phyloP scores from a whole-genome alignment of 2,329 filamentous ascomycete species.

The Magnaporthiopsis poae region DNA sequence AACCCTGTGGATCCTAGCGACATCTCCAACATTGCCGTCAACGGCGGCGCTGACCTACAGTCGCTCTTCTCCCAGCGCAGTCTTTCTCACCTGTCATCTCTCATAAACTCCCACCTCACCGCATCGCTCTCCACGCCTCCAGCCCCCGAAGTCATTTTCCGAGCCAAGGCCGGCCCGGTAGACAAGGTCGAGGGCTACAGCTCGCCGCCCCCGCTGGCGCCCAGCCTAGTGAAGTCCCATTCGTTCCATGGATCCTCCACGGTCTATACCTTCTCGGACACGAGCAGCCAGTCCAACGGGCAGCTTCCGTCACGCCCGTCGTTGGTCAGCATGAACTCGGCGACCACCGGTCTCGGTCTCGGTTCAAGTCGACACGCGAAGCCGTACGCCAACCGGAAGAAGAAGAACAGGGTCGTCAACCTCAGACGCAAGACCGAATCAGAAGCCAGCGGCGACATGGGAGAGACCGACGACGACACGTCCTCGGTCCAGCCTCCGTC shows the following conservation, averaged over 20 bases:
- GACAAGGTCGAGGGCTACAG: conserved; percentile 48
- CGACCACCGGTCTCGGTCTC: conserved; percentile 52
- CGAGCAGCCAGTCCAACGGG: conserved; percentile 52
- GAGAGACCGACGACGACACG: conserved; percentile 34
- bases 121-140: conserved; percentile 83
- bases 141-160: conserved; percentile 82
- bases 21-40: conserved; percentile 67
- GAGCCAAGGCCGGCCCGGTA: conserved; percentile 75
- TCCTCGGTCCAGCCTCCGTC: conserved; percentile 48
- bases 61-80: conserved; percentile 95
- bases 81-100: conserved; percentile 66
- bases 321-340: conserved; percentile 51
- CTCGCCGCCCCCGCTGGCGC: conserved; percentile 33
- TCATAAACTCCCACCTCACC: conserved; percentile 82
- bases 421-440: conserved; percentile 49
- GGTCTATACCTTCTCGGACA: conserved; percentile 66
- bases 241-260: conserved; percentile 51
- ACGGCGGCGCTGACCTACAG: conserved; percentile 71
- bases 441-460: conserved; percentile 37
- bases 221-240: conserved; percentile 51
- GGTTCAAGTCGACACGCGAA: conserved; percentile 50
- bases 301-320: conserved; percentile 60
- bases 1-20: conserved; percentile 66
- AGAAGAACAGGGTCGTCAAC: conserved; percentile 77
- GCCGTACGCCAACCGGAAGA: conserved; percentile 57